Conservation (phyloP, 108 stramenopile genomes). For the Poteriospumella lacustris region DNA sequence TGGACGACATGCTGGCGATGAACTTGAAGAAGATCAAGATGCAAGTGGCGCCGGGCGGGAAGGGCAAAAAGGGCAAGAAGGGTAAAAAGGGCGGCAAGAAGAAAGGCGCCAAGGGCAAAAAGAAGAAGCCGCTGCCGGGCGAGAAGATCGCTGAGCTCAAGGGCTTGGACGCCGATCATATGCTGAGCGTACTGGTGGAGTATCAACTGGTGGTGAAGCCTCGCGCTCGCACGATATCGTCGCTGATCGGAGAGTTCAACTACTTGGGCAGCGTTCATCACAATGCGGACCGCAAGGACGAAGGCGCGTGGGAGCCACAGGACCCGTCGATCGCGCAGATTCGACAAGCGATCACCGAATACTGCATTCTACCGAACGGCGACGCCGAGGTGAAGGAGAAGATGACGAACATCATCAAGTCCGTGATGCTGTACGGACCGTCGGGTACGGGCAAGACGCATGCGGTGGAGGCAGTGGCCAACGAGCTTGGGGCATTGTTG, state of each 20-base stretch:
- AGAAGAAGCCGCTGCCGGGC: conserved; percentile 63
- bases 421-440: conserved; percentile 69
- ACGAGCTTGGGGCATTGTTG: conserved; percentile 66
- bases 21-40: conserved; percentile 65
- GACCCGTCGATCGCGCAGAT: conserved; percentile 68
- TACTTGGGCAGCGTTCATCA: conserved; percentile 54
- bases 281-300: conserved; percentile 32
- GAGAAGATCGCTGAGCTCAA: conserved; percentile 60
- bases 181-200: conserved; percentile 61
- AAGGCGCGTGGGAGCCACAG: conserved; percentile 60
- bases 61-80: conserved; percentile 55
- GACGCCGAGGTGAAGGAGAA: conserved; percentile 24
- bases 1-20: conserved; percentile 66
- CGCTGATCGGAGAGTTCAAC: conserved; percentile 63
- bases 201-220: conserved; percentile 52
- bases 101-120: conserved; percentile 58
- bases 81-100: conserved; percentile 55
- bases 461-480: conserved; percentile 70
- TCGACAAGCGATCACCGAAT: conserved; percentile 62
- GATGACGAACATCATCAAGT: conserved; percentile 50
- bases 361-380: conserved; percentile 65
- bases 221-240: conserved; percentile 28
- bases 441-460: conserved; percentile 66
- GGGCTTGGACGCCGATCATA: conserved; percentile 60
- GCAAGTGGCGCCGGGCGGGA: conserved; percentile 47